A percentile compares a stretch with the other conserved stretches of the same genome.
Evolutionary conservation across 345 rosid genomes (phyloP).

Genomic region (Lepidium sativum): DNA sequence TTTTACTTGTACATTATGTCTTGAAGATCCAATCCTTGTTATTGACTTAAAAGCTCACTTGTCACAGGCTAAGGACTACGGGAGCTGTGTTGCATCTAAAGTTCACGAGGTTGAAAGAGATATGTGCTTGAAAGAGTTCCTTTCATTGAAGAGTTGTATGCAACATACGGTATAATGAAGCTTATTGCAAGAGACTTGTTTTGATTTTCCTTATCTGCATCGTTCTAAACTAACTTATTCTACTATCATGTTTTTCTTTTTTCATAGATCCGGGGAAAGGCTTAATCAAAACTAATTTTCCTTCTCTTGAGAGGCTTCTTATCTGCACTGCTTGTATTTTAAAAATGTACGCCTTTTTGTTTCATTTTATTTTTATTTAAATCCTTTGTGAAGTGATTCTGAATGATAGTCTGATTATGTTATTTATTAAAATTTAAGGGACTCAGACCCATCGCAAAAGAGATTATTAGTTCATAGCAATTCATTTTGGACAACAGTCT

Average conservation of each 20-base stretch:
- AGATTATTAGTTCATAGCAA: not conserved
- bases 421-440: not conserved
- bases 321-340: not conserved
- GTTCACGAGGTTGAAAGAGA: conserved; percentile 77
- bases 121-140: conserved; percentile 89
- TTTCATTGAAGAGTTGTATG: conserved; percentile 77
- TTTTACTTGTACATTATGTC: not conserved
- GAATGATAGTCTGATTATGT: not conserved
- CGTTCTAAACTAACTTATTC: conserved; percentile 2
- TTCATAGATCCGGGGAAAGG: conserved; percentile 50
- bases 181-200: not conserved
- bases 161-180: conserved; percentile 59
- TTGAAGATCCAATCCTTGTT: conserved; percentile 2
- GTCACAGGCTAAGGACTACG: conserved; percentile 79
- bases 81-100: conserved; percentile 81
- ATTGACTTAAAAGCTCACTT: conserved; percentile 3
- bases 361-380: not conserved
- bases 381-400: not conserved
- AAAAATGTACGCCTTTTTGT: conserved; percentile 10
- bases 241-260: conserved; percentile 13
- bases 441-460: not conserved
- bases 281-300: conserved; percentile 12
- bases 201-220: not conserved
- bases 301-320: not conserved
- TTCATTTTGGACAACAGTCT: not conserved